A percentile compares a stretch with the other conserved stretches of the same genome.
Conservation (phyloP, 2,329 filamentous ascomycete species). For the Aspergillus ochraceoroseus region DNA sequence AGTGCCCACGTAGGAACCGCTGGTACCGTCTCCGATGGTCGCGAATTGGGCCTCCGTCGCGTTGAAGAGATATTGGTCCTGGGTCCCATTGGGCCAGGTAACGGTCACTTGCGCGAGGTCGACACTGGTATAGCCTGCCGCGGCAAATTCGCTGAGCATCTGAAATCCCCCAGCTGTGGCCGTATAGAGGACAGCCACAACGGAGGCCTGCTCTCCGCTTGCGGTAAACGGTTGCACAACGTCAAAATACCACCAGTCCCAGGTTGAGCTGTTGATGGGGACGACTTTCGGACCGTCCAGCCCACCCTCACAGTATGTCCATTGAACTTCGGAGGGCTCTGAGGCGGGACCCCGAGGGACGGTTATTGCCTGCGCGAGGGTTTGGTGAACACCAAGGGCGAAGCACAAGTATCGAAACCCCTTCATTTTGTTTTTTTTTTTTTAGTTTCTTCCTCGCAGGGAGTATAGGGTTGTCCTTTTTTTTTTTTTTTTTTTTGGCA, state of each 20-base stretch:
- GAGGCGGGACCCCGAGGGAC: background rate
- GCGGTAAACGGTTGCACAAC: conserved; percentile 9
- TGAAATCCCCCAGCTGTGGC: conserved; percentile 32
- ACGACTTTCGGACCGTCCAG: conserved; percentile 27
- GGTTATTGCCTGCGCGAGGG: background rate
- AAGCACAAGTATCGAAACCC: too few species aligned
- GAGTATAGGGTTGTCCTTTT: too few species aligned
- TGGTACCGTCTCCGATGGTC: conserved; percentile 18
- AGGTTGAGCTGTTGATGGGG: conserved; percentile 27
- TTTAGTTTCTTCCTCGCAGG: too few species aligned
- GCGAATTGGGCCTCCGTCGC: conserved; percentile 7
- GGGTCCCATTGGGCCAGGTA: conserved; percentile 1
- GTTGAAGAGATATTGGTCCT: background rate
- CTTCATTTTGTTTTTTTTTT: too few species aligned
- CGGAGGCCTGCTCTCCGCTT: conserved; percentile 26
- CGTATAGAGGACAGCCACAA: conserved; percentile 35
- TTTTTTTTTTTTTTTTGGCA: too few species aligned
- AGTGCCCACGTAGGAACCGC: conserved; percentile 14
- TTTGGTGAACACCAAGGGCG: conserved; percentile 21
- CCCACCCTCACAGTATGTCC: background rate
- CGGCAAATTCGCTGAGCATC: background rate
- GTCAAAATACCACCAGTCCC: conserved; percentile 44
- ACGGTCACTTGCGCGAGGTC: background rate
- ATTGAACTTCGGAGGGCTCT: background rate
- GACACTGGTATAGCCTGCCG: background rate